Evolutionary conservation across 768 basidiomycete genomes (phyloP), one percentile per base, ranked within the genome.

Genomic region (Mycena albidolilacea): DNA sequence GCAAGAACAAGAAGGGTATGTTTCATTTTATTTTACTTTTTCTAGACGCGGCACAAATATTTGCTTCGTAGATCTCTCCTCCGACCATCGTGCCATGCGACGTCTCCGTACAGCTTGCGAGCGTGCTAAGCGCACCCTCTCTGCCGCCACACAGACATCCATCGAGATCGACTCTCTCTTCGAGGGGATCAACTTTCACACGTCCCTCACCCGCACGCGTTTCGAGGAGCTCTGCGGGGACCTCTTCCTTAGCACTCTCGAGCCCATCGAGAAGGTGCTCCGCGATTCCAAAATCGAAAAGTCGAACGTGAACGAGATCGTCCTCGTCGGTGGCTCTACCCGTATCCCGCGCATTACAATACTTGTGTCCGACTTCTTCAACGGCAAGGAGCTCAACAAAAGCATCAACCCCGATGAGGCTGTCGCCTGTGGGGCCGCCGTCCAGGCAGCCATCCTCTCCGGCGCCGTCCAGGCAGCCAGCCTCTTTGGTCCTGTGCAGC

Each of bases 131-230:
- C 87, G 90, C 77, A 91, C 90, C 48, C 89, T 92, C 73, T 92
- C 91, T 41, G 90, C 90, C 71, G 90, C 90, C 71, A 87, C 90
- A 64, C 90, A 91, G 81, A 90, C 91, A 58, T 50, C 87, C 70
- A 87, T 89, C 80, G 87, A 88, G 77, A 88, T 88, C 83, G 87
- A 88, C 82, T 86, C 87, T 60, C 84, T 92, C 77, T 90, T 87
- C 82, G 90, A 90, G 84, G 90, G 90, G 79, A 88, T 91, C 83
- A 90, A 91, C 84, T 90, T 91, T 84, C 91, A 90, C 87, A 90
- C 89, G 67, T 90, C 89, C 75, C 85, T 92, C 82, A 91, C 91
- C 78, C 90, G 91, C 80, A 88, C 89, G 21, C 88, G 89, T 70
- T 92, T 91, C 79, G 91, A 92, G 82, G 87, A 89, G 78, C 85